Percentiles rank a stretch among this genome's conserved stretches.
phyloP scores from a whole-genome alignment of 2,329 filamentous ascomycete species.

The Monosporascus sp. region DNA sequence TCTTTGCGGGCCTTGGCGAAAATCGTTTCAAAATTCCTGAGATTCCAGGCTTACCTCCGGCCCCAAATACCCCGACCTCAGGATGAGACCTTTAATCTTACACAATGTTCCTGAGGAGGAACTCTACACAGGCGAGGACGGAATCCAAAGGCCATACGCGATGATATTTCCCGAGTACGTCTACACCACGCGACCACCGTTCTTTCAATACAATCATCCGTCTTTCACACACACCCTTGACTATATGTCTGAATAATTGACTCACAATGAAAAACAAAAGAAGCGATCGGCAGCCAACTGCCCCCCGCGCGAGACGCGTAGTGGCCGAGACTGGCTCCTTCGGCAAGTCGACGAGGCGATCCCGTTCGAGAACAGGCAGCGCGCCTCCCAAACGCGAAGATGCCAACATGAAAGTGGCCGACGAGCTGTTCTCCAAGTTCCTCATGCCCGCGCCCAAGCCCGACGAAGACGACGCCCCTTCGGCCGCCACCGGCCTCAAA shows the following conservation, averaged over 20 bases:
- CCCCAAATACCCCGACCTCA: not conserved
- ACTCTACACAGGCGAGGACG: constrained; percentile 60
- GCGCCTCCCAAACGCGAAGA: constrained; percentile 53
- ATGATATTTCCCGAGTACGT: constrained; percentile 60
- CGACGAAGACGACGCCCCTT: constrained; percentile 15
- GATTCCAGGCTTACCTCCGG: not conserved
- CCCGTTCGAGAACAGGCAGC: constrained; percentile 55
- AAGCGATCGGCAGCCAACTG: constrained; percentile 46
- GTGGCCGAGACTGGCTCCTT: constrained; percentile 60
- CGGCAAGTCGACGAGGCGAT: constrained; percentile 60
- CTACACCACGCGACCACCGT: not conserved
- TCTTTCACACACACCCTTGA: not conserved
- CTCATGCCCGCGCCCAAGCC: constrained; percentile 34
- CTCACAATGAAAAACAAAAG: constrained; percentile 28
- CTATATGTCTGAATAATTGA: not conserved
- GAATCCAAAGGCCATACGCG: constrained; percentile 59
- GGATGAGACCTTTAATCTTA: constrained; percentile 60
- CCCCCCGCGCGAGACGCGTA: constrained; percentile 44
- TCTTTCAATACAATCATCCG: not conserved
- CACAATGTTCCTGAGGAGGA: constrained; percentile 66
- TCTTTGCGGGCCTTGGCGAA: too few species aligned
- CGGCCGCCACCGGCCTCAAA: constrained; percentile 15
- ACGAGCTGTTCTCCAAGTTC: constrained; percentile 57
- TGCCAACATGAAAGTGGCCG: constrained; percentile 55
- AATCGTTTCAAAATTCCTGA: not conserved